Conservation (phyloP, 257 asterid genomes). For the Scutellaria barbata region DNA sequence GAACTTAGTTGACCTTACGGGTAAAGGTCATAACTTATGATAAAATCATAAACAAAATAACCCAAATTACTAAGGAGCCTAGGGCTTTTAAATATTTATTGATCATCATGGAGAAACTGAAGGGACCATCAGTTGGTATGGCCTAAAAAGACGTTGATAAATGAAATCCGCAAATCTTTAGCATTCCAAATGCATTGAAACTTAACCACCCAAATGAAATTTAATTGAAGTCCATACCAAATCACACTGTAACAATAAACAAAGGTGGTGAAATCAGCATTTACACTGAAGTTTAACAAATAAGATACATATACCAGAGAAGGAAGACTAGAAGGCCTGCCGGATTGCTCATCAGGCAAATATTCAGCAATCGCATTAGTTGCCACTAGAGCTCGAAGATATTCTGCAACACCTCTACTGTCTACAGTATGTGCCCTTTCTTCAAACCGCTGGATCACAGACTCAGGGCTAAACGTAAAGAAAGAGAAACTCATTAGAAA, state of each 20-base stretch:
- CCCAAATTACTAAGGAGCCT: background rate
- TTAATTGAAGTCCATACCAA: background rate
- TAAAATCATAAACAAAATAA: background rate
- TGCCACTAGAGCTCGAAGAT: conserved; percentile 83
- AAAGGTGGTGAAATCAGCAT: conserved; percentile 8
- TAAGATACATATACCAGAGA: conserved; percentile 65
- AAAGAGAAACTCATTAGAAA: conserved; percentile 37
- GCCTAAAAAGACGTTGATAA: background rate
- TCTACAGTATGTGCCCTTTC: conserved; percentile 89
- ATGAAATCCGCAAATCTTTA: background rate
- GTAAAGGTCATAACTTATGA: background rate
- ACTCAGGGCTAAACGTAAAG: conserved; percentile 69
- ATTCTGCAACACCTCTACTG: conserved; percentile 91
- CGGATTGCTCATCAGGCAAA: conserved; percentile 94
- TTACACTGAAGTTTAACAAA: background rate
- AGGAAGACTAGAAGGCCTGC: conserved; percentile 93
- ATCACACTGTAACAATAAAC: background rate
- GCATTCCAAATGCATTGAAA: background rate
- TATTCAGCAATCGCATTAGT: conserved; percentile 83
- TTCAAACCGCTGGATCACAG: conserved; percentile 93
- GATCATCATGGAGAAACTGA: conserved; percentile 8
- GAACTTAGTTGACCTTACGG: background rate
- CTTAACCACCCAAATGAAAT: no score
- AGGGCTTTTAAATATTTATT: background rate
- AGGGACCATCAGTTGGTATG: conserved; percentile 1